These are phyloP conservation scores for Neofusicoccum umdonicola DNA, from an alignment of 2,329 filamentous ascomycete species.

Conservation along the genomic window DNA sequence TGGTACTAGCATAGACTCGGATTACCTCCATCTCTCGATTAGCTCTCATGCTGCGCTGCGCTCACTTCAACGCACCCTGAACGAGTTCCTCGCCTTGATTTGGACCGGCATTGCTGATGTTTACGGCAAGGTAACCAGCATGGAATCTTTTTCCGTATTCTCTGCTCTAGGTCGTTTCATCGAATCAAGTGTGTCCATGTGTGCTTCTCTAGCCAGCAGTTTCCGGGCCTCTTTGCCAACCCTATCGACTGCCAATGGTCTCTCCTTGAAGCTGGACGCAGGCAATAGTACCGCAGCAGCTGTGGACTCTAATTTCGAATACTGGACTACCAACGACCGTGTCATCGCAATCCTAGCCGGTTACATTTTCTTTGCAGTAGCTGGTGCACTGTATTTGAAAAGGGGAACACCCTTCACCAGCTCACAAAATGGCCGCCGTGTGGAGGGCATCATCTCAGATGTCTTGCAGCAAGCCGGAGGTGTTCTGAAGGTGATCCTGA, in stretches of 20 bases:
- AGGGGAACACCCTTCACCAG: slow-evolving; percentile 67
- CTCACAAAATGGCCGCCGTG: slow-evolving; percentile 52
- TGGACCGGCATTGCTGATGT: neutral
- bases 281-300: slow-evolving; percentile 24
- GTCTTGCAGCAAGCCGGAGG: slow-evolving; percentile 88
- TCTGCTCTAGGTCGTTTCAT: neutral
- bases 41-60: slow-evolving; percentile 38
- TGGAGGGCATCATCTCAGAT: slow-evolving; percentile 77
- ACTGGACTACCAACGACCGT: slow-evolving; percentile 54
- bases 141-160: slow-evolving; percentile 12
- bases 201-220: neutral
- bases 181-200: neutral
- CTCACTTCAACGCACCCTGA: slow-evolving; percentile 28
- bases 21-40: slow-evolving; percentile 36
- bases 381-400: slow-evolving; percentile 77
- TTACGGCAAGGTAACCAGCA: neutral
- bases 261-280: slow-evolving; percentile 37
- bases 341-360: slow-evolving; percentile 75
- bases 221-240: slow-evolving; percentile 10
- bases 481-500: slow-evolving; percentile 95
- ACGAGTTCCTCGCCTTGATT: neutral
- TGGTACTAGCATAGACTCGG: slow-evolving; percentile 28
- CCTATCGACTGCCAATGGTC: slow-evolving; percentile 30
- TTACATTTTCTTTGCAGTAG: slow-evolving; percentile 71
- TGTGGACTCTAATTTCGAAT: slow-evolving; percentile 39